Evolutionary conservation across 1,284 basidiomycete species (phyloP), one percentile per base, ranked within the genome.

Genomic region (Pseudozyma hubeiensis): DNA sequence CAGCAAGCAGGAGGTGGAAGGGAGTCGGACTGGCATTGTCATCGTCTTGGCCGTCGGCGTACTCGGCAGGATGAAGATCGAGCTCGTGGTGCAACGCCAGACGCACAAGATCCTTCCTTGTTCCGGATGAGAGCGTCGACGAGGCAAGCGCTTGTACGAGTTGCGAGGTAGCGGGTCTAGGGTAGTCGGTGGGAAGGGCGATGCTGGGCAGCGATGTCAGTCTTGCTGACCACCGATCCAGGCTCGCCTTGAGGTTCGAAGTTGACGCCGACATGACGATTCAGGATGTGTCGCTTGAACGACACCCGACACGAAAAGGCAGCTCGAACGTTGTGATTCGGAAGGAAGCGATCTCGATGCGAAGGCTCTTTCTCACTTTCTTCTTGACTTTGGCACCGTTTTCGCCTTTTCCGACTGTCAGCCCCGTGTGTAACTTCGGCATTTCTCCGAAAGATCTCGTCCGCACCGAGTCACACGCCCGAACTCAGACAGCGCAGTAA

Each of bases 181-280:
- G 96, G 84, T 98, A 99, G 86, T 99, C 97, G 0, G 95, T 97
- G 1, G 97, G 96, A 17, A 99, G 87, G 4, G 94, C 93, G 71
- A 98, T 92, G 31, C 92, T 91, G 4, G 95, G 96, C 14, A 97
- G 86, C 79, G 86, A 85, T n/a, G 84, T 84, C 30, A 89, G 85
- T n/a, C 87, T 79, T 6, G 65, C 62, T 8, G 64, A 59, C 82
- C 82, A 83, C 46, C 78, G 70, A 13, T 80, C 72, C 53, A 82
- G 57, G 46, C 72, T 68, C 45, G 68, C 73, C 39, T 73, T 48
- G 1, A 75, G 45, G 4, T 70, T 47, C 14, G 47, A 17, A 44
- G 35, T 46, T 11, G 57, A 37, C 13, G 62, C 51, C 19, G 64
- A 43, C 69, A 73, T 73, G 45, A 30, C 33, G 33, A 40, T 29